phyloP scores from a whole-genome alignment of 202 grass and related monocot genomes.

The Zoysia matrella region DNA sequence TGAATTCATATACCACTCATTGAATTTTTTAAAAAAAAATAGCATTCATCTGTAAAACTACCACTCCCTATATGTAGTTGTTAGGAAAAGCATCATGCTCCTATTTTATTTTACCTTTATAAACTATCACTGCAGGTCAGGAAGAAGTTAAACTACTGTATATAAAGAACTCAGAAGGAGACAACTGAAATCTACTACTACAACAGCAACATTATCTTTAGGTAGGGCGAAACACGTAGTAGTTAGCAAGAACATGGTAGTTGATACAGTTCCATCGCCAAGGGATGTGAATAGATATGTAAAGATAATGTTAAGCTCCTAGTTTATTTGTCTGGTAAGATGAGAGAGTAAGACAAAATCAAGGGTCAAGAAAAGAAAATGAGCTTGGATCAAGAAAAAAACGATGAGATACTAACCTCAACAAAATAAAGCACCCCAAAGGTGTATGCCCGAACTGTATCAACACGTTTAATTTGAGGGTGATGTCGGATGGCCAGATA shows the following conservation, averaged over 20 bases:
- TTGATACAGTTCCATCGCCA: too few relatives aligned
- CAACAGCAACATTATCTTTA: not conserved
- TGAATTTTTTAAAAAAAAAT: not conserved
- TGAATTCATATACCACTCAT: not conserved
- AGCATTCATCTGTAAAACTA: not conserved
- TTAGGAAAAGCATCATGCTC: not conserved
- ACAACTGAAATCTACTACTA: not conserved
- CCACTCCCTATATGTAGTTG: not conserved
- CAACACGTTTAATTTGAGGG: slow-evolving; percentile 84
- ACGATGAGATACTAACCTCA: slow-evolving; percentile 57
- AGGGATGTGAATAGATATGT: too few relatives aligned
- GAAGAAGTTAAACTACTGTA: not conserved
- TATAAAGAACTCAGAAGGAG: too few relatives aligned
- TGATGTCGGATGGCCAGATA: slow-evolving; percentile 86
- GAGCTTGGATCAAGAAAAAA: slow-evolving; percentile 10
- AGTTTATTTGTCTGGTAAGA: slow-evolving; percentile 3
- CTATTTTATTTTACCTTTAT: not conserved
- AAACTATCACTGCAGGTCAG: not conserved
- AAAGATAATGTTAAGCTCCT: not conserved
- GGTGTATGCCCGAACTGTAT: slow-evolving; percentile 97
- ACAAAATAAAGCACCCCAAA: slow-evolving; percentile 98
- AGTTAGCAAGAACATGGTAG: not conserved
- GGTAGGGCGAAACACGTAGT: not conserved
- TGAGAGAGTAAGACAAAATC: not conserved
- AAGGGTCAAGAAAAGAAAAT: not conserved